phyloP scores from a whole-genome alignment of 352 stramenopile genomes.

The Pythium volutum region DNA sequence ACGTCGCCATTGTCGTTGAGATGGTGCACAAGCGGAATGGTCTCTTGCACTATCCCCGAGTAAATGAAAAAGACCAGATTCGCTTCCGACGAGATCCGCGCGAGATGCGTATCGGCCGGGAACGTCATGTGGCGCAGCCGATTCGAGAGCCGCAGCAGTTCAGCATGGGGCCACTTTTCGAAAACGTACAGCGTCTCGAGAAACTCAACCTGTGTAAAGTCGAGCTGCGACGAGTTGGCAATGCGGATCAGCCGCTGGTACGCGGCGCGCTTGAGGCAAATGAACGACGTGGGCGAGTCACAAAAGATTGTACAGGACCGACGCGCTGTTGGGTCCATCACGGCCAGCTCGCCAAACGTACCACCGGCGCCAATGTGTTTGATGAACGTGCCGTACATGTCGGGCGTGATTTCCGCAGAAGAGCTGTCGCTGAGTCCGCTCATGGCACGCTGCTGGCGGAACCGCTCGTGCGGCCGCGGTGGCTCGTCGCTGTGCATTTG shows the following conservation, averaged over 20 bases:
- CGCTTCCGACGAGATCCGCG: conserved; percentile 63
- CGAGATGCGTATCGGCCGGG: conserved; percentile 58
- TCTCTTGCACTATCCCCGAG: conserved; percentile 71
- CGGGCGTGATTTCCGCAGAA: conserved; percentile 10
- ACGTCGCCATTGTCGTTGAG: conserved; percentile 65
- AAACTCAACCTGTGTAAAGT: conserved; percentile 83
- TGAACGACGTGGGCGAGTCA: conserved; percentile 72
- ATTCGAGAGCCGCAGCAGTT: conserved; percentile 70
- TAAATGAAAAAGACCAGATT: conserved; percentile 83
- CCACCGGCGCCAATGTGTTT: conserved; percentile 71
- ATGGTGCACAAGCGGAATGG: conserved; percentile 60
- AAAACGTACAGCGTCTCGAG: conserved; percentile 83
- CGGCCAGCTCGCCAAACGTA: conserved; percentile 77
- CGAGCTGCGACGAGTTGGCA: conserved; percentile 73
- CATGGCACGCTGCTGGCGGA: conserved; percentile 2
- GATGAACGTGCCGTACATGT: conserved; percentile 67
- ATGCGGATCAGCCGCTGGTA: conserved; percentile 83
- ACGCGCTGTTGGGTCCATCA: conserved; percentile 73
- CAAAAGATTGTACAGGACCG: conserved; percentile 76
- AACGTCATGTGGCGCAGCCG: conserved; percentile 63
- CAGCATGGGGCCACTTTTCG: conserved; percentile 65
- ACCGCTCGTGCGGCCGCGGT: conserved; percentile 1
- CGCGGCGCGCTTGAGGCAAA: conserved; percentile 77
- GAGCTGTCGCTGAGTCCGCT: conserved; percentile 25
- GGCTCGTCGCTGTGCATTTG: neutral